Conservation (phyloP, 352 stramenopile genomes). For the Pythium monospermum region DNA sequence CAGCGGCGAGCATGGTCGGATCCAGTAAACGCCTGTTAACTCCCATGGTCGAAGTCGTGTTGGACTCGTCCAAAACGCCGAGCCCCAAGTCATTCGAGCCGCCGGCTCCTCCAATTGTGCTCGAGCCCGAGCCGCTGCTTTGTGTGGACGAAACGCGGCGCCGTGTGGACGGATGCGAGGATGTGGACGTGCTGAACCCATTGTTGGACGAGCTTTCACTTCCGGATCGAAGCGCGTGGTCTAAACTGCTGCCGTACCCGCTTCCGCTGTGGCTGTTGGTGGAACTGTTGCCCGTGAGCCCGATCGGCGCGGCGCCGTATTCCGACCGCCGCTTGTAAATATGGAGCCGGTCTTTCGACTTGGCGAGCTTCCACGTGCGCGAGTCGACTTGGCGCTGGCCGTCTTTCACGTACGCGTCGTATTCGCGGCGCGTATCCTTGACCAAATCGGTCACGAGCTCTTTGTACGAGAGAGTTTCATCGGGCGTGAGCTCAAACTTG, state of each 20-base stretch:
- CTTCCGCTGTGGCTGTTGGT: background rate
- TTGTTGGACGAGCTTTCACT: slow-evolving; percentile 1
- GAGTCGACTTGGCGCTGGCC: slow-evolving; percentile 51
- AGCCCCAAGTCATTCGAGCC: background rate
- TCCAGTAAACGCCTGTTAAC: slow-evolving; percentile 7
- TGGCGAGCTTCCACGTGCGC: slow-evolving; percentile 61
- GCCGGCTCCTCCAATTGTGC: background rate
- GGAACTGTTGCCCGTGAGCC: slow-evolving; percentile 14
- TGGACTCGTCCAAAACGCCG: background rate
- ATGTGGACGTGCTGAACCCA: slow-evolving; percentile 1
- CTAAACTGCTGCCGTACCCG: slow-evolving; percentile 6
- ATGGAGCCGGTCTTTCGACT: slow-evolving; percentile 62
- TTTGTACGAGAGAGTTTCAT: slow-evolving; percentile 49
- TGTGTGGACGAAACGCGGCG: slow-evolving; percentile 3
- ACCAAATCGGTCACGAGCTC: slow-evolving; percentile 59
- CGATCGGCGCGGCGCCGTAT: slow-evolving; percentile 19
- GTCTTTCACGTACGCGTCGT: slow-evolving; percentile 50
- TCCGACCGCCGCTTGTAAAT: slow-evolving; percentile 36
- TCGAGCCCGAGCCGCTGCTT: slow-evolving; percentile 3
- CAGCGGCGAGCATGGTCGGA: slow-evolving; percentile 14
- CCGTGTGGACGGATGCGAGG: background rate
- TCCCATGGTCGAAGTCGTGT: background rate
- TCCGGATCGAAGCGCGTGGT: slow-evolving; percentile 5
- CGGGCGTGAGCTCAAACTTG: slow-evolving; percentile 57
- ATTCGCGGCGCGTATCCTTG: slow-evolving; percentile 50